Evolutionary conservation across 2,329 filamentous ascomycete genomes (phyloP), one percentile per base, ranked within the genome.

Genomic region (Colletotrichum cordylinicola): DNA sequence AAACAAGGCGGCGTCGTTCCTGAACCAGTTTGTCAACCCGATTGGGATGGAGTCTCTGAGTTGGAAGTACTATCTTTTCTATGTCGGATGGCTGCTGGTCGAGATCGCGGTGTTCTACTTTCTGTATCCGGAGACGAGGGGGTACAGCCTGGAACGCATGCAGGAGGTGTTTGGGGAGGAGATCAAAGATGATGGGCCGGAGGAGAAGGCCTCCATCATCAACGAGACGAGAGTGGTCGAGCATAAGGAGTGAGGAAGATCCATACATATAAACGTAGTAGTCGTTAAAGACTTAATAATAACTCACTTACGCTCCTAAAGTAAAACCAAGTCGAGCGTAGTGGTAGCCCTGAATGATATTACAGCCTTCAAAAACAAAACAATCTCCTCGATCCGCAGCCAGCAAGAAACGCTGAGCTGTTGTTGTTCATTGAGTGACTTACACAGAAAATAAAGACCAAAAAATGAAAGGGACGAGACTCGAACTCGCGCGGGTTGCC

Each of bases 21-120:
- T 81, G 75, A 86, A 85, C 73, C 83, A 84, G 18, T 88, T 86
- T 74, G 82, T 84, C 18, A 82, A 83, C 77, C 82, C 82, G 16
- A 80, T 80, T 39, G 80, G 80, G 15, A 78, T 82, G 31, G 75
- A 79, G 13, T 78, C 77, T 37, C 79, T 81, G 12, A 76, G 74
- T n/a, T 82, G 80, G 80, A 79, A 79, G 27, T 80, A 69, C 21
- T 79, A 78, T 43, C 69, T 77, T 4, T 72, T 80, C 12, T 80
- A 76, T 24, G 66, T 70, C 27, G 75, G 77, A 15, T 67, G 64
- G 55, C 27, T 73, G 1, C 8, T 21, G 8, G 55, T 73, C 6
- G 37, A 62, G 10, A 27, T 67, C 8, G 27, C 29, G 18, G 64
- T 52, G 8, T 29, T 73, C 31, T 68, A 31, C 16, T 52, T 68